phyloP scores from a whole-genome alignment of 2,329 filamentous ascomycete species.

The Fusarium odoratissimum region DNA sequence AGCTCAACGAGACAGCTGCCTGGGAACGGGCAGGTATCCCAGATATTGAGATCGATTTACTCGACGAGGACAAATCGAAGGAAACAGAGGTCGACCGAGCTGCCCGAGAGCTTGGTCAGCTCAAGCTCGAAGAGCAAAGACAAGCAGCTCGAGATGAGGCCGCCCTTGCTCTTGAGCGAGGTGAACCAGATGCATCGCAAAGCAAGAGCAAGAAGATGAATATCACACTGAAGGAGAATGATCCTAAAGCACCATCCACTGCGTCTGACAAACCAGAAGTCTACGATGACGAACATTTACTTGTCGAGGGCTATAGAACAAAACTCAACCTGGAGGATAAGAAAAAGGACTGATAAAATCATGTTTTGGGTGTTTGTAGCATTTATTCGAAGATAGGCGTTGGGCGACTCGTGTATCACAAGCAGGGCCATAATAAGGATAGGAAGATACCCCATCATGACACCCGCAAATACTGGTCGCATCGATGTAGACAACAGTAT shows the following conservation, averaged over 20 bases:
- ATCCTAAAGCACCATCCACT: slow-evolving; percentile 40
- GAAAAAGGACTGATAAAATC: neutral
- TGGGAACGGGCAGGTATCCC: slow-evolving; percentile 79
- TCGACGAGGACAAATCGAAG: slow-evolving; percentile 71
- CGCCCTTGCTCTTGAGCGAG: slow-evolving; percentile 64
- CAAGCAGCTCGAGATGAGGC: slow-evolving; percentile 54
- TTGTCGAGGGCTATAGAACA: slow-evolving; percentile 64
- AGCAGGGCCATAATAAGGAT: slow-evolving; percentile 15
- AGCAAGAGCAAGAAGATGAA: slow-evolving; percentile 56
- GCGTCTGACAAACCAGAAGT: slow-evolving; percentile 39
- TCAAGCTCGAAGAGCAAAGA: slow-evolving; percentile 59
- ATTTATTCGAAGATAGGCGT: slow-evolving; percentile 26
- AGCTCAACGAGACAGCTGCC: slow-evolving; percentile 85
- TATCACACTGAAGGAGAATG: slow-evolving; percentile 65
- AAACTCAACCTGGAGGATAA: slow-evolving; percentile 44
- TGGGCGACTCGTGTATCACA: slow-evolving; percentile 19
- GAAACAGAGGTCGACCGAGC: slow-evolving; percentile 57
- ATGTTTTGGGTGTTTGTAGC: neutral
- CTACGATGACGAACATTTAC: slow-evolving; percentile 56
- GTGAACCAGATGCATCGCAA: slow-evolving; percentile 32
- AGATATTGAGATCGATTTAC: slow-evolving; percentile 68
- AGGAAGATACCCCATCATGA: slow-evolving; percentile 31
- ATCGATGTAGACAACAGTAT: neutral
- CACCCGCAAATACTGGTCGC: neutral
- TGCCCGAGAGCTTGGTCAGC: slow-evolving; percentile 53